Conservation (phyloP, 768 basidiomycete species). For the Psilocybe subaeruginosa region DNA sequence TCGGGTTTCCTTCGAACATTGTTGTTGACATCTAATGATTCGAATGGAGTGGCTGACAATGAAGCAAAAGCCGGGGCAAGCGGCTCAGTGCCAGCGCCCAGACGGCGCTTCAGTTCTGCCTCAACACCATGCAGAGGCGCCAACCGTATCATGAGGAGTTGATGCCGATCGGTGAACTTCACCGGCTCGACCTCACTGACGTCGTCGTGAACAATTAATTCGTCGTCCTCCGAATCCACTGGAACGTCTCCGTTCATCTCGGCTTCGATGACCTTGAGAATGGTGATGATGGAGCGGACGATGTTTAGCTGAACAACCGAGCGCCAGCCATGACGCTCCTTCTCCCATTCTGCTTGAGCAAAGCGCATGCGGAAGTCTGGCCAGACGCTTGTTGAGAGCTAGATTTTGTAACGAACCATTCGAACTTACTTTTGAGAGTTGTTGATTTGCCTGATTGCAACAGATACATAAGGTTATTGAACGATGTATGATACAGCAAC, state of each 20-base stretch:
- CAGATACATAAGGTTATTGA: constrained; percentile 3
- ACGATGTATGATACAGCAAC: constrained; percentile 5
- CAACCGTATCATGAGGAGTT: constrained; percentile 60
- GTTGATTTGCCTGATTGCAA: constrained; percentile 62
- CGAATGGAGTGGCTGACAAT: constrained; percentile 53
- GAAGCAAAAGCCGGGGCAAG: constrained; percentile 28
- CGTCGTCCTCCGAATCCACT: constrained; percentile 38
- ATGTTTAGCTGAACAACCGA: constrained; percentile 81
- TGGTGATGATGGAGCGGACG: constrained; percentile 67
- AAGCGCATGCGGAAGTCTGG: constrained; percentile 77
- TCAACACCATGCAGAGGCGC: constrained; percentile 66
- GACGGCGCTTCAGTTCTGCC: constrained; percentile 59
- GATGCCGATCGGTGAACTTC: constrained; percentile 55
- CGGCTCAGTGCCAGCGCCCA: constrained; percentile 52
- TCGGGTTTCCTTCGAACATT: constrained; percentile 38
- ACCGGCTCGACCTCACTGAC: constrained; percentile 29
- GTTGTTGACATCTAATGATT: constrained; percentile 30
- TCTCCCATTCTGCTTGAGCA: constrained; percentile 61
- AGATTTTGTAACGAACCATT: not conserved
- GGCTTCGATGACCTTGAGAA: constrained; percentile 62
- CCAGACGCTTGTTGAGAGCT: not conserved
- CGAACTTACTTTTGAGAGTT: constrained; percentile 60
- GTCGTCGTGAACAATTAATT: constrained; percentile 19
- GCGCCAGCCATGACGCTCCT: constrained; percentile 76
- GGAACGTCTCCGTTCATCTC: constrained; percentile 48